Conservation (phyloP, 2,329 filamentous ascomycete genomes). For the Microdochium nivale region DNA sequence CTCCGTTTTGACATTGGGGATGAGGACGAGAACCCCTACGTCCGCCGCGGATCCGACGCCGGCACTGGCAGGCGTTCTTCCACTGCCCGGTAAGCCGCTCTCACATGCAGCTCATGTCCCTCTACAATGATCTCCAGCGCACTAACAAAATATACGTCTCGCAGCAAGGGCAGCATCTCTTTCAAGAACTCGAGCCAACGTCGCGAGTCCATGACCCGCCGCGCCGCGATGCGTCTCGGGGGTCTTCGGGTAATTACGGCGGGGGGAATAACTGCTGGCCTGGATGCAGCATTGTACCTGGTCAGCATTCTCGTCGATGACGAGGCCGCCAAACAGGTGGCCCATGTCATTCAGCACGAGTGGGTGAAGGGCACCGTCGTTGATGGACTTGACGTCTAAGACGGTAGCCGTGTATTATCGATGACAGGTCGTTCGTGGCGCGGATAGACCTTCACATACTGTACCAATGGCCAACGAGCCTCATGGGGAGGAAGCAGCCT, state of each 20-base stretch:
- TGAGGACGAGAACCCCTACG: slow-evolving; percentile 76
- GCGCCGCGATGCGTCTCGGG: slow-evolving; percentile 65
- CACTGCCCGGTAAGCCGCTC: slow-evolving; percentile 44
- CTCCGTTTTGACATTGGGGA: slow-evolving; percentile 77
- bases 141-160: slow-evolving; percentile 12
- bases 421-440: slow-evolving; percentile 1
- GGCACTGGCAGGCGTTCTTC: slow-evolving; percentile 51
- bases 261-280: slow-evolving; percentile 68
- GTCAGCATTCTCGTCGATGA: slow-evolving; percentile 75
- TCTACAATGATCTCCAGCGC: background rate
- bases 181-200: slow-evolving; percentile 66
- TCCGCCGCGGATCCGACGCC: slow-evolving; percentile 64
- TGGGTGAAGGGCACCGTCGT: slow-evolving; percentile 83
- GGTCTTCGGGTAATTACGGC: slow-evolving; percentile 68
- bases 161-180: slow-evolving; percentile 74
- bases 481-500: background rate
- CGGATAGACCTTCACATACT: slow-evolving; percentile 7
- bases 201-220: slow-evolving; percentile 72
- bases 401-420: slow-evolving; percentile 9
- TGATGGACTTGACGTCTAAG: slow-evolving; percentile 74
- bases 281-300: slow-evolving; percentile 79
- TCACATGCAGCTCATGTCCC: background rate
- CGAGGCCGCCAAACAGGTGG: slow-evolving; percentile 67
- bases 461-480: slow-evolving; percentile 6
- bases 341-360: slow-evolving; percentile 67